Evolutionary conservation across 495 filamentous ascomycete species (phyloP).

Genomic region (Aspergillus haitiensis): DNA sequence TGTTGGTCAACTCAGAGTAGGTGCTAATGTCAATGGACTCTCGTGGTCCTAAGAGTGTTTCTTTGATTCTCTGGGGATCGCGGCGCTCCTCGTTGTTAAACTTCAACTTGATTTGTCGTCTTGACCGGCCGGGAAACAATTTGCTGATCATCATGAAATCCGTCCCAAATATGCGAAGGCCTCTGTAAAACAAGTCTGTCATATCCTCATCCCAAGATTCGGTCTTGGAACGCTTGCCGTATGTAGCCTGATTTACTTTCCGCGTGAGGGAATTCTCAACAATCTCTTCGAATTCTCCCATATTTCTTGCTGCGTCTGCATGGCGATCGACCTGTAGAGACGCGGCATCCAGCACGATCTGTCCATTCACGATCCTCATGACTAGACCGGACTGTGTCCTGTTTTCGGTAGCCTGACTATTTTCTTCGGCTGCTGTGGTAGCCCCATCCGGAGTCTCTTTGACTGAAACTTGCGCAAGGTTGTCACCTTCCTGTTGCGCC

Average conservation of each 20-base stretch:
- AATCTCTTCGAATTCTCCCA: slow-evolving; percentile 57
- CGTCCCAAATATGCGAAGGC: slow-evolving; percentile 83
- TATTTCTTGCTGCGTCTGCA: slow-evolving; percentile 59
- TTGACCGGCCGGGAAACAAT: slow-evolving; percentile 73
- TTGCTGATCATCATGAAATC: slow-evolving; percentile 87
- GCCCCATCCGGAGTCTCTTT: slow-evolving; percentile 33
- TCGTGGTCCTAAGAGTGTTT: slow-evolving; percentile 61
- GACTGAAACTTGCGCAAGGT: slow-evolving; percentile 29
- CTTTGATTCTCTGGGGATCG: slow-evolving; percentile 67
- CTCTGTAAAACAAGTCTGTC: slow-evolving; percentile 83
- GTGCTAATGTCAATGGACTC: slow-evolving; percentile 63
- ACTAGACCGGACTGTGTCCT: slow-evolving; percentile 47
- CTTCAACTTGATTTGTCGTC: slow-evolving; percentile 85
- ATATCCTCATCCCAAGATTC: slow-evolving; percentile 74
- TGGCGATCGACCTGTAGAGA: slow-evolving; percentile 80
- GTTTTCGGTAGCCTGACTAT: slow-evolving; percentile 24
- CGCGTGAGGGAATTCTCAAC: slow-evolving; percentile 82
- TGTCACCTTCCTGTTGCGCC: slow-evolving; percentile 39
- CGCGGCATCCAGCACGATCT: slow-evolving; percentile 77
- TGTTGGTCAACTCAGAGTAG: slow-evolving; percentile 63
- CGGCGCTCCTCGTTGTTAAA: slow-evolving; percentile 88
- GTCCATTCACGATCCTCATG: slow-evolving; percentile 76
- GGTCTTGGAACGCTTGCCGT: slow-evolving; percentile 66
- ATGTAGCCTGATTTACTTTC: slow-evolving; percentile 71
- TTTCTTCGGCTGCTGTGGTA: slow-evolving; percentile 17